Conservation (phyloP, 768 basidiomycete genomes). For the Dioszegia crocea region DNA sequence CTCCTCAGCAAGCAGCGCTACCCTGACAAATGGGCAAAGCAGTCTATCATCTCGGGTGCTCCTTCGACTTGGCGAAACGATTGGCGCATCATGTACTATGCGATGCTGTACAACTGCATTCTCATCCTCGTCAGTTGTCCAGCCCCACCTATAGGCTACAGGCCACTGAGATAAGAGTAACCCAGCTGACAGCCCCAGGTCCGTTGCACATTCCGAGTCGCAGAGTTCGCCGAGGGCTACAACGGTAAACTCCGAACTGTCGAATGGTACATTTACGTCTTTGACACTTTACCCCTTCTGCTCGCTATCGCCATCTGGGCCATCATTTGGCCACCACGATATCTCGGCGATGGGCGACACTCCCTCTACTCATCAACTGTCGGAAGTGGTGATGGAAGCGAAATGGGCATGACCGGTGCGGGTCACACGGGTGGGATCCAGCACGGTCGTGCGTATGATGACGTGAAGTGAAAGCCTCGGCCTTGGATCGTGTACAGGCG, state of each 20-base stretch:
- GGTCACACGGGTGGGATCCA: too few species aligned
- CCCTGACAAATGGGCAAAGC: neutral
- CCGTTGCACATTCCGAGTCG: conserved; percentile 61
- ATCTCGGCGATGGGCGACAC: conserved; percentile 10
- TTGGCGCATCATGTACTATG: conserved; percentile 60
- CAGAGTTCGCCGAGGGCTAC: conserved; percentile 65
- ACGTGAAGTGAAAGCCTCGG: too few species aligned
- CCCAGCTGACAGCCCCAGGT: conserved; percentile 43
- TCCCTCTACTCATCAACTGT: neutral
- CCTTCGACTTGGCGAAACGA: conserved; percentile 27
- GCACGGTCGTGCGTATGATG: too few species aligned
- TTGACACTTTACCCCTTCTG: conserved; percentile 66
- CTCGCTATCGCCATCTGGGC: conserved; percentile 60
- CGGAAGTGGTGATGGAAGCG: neutral
- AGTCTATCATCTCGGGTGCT: neutral
- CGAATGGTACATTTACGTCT: conserved; percentile 63
- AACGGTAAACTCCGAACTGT: conserved; percentile 58
- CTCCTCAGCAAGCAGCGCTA: neutral
- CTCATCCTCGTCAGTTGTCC: neutral
- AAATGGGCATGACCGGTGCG: neutral
- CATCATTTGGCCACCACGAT: conserved; percentile 61
- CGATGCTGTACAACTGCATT: conserved; percentile 54
- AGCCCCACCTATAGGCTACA: neutral
- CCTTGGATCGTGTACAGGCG: too few species aligned
- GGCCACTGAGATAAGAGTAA: neutral